phyloP scores from a whole-genome alignment of 306 rosid species.

The Prunus salicina region DNA sequence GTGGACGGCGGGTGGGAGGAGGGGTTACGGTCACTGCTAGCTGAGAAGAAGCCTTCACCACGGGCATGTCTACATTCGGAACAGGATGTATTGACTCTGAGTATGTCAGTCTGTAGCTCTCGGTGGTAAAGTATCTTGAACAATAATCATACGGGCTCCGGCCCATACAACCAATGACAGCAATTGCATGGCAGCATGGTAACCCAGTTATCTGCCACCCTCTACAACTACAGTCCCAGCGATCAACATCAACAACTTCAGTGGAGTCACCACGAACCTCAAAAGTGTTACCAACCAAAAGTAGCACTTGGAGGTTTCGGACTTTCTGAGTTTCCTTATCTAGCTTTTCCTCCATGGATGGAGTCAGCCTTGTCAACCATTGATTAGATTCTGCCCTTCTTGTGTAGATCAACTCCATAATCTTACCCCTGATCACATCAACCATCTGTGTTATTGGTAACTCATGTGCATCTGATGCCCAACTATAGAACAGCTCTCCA shows the following conservation, averaged over 20 bases:
- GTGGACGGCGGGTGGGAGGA: slow-evolving; percentile 93
- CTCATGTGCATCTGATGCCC: slow-evolving; percentile 87
- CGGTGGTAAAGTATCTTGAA: slow-evolving; percentile 73
- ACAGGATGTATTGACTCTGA: slow-evolving; percentile 67
- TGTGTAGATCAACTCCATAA: slow-evolving; percentile 67
- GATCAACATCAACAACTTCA: slow-evolving; percentile 72
- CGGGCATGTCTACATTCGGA: slow-evolving; percentile 39
- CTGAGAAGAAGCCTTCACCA: slow-evolving; percentile 46
- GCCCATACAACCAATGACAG: slow-evolving; percentile 58
- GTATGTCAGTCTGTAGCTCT: slow-evolving; percentile 76
- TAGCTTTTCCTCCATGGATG: slow-evolving; percentile 88
- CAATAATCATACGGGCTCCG: slow-evolving; percentile 80
- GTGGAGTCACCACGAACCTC: slow-evolving; percentile 81
- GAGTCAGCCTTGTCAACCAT: slow-evolving; percentile 79
- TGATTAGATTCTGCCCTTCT: slow-evolving; percentile 62
- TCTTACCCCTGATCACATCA: slow-evolving; percentile 73
- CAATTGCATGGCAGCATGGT: slow-evolving; percentile 87
- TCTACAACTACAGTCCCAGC: slow-evolving; percentile 91
- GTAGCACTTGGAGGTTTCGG: slow-evolving; percentile 55
- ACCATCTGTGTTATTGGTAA: slow-evolving; percentile 97
- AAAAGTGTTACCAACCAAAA: slow-evolving; percentile 56
- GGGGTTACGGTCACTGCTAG: slow-evolving; percentile 70
- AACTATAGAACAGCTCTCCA: slow-evolving; percentile 86
- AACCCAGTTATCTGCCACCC: slow-evolving; percentile 82
- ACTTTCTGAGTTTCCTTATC: slow-evolving; percentile 57